phyloP scores from a whole-genome alignment of 768 basidiomycete species.

The Chalciporus piperatus region DNA sequence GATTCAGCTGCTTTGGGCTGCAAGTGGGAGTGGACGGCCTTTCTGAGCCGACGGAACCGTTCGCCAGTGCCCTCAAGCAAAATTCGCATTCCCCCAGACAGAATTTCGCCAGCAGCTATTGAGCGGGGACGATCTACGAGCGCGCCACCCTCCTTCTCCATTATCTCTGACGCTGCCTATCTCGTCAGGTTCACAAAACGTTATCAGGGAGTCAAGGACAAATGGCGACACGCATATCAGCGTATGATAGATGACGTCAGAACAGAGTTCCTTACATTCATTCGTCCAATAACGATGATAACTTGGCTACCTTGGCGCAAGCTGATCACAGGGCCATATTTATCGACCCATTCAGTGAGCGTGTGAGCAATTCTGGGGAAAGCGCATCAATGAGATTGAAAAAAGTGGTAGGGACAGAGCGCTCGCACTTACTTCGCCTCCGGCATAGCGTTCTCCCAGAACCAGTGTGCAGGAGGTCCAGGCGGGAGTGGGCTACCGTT shows the following conservation, averaged over 20 bases:
- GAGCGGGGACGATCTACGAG: conserved; percentile 49
- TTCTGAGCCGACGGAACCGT: conserved; percentile 51
- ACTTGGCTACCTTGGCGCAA: conserved; percentile 43
- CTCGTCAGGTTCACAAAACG: too few species aligned
- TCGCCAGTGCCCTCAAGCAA: conserved; percentile 51
- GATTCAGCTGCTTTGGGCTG: conserved; percentile 43
- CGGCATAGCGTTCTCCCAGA: conserved; percentile 23
- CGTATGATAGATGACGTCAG: too few species aligned
- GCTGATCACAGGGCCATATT: conserved; percentile 57
- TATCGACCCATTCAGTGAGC: conserved; percentile 51
- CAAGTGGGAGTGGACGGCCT: conserved; percentile 51
- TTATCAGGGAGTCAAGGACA: too few species aligned
- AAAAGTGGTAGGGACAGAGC: background rate
- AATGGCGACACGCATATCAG: too few species aligned
- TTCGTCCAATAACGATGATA: conserved; percentile 19
- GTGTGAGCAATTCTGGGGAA: conserved; percentile 14
- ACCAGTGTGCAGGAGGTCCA: conserved; percentile 25
- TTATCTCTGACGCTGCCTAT: conserved; percentile 53
- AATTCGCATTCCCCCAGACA: conserved; percentile 51
- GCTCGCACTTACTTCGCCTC: conserved; percentile 13
- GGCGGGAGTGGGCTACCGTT: conserved; percentile 21
- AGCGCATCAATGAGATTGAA: background rate
- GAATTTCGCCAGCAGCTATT: conserved; percentile 51
- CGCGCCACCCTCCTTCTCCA: conserved; percentile 55
- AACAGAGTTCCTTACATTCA: conserved; percentile 12